Evolutionary conservation across 768 basidiomycete species (phyloP), one percentile per base, ranked within the genome.

Genomic region (Megacollybia marginata): DNA sequence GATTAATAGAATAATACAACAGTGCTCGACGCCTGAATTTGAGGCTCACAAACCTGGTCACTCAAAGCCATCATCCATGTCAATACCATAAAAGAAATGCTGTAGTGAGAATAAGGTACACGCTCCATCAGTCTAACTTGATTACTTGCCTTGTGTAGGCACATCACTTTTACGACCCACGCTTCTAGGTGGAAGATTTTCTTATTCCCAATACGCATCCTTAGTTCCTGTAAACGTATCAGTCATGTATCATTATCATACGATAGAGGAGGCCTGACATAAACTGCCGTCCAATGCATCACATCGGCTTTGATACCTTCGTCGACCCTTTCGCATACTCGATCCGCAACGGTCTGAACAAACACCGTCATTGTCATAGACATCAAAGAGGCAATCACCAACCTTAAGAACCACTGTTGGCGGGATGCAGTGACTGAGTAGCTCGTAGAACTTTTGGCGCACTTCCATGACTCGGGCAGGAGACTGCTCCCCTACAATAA

Each of bases 101-200:
- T 82, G 55, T 53, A 47, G 48, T 49, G 34, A 18, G 15, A 15
- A 7, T 40, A 40, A 40, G 38, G 38, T 8, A 5, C 19, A 40
- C 2, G 19, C 38, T 40, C 15, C 38, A 40, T 19, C 38, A 8
- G 19, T 15, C 15, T 8, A 19, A 40, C 4, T 19, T 42, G 16
- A 50, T 16, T 23, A 51, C 65, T 33, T 49, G 88, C 89, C 73
- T 93, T 93, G 58, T 90, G 86, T 51, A 92, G 54, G 59, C 80
- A 88, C 95, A 98, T 97, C 38, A 93, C 80, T 62, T 97, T 96
- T 32, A 96, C 88, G 3, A 94, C 90, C 87, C 92, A 98, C 15
- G 95, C 94, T 60, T 99, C 95, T 40, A 99, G 77, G 61, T 99
- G 95, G 66, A 86, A 98, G 47, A 99, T 97, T 67, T 97, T 87